Base-by-base conservation (phyloP, 108 stramenopile species). In the Stephanodiscus minutulus region DNA sequence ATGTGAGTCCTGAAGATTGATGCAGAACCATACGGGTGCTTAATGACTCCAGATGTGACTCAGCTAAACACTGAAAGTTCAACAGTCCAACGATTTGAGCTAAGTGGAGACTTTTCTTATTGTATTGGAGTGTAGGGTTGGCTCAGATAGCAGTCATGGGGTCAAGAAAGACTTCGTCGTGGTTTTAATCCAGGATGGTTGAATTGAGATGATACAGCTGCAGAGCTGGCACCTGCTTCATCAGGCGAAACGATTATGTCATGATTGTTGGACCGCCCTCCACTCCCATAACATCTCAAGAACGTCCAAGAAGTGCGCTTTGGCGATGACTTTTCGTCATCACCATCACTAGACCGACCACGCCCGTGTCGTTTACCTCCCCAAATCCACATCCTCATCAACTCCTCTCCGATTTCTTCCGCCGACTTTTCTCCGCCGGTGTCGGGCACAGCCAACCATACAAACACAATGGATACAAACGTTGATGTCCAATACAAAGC, bases 341-440 rank as follows among this genome's bases (percentile, higher is more conserved):
- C 25, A 25, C 50, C 22, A 20, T 24, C 25, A 25, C 20, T 25
- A 53, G 52, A 53, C 22, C 11, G 52, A 53, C 47, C n/a, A 2
- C 52, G 22, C 12, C 50, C 3, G 50, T 20, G 50, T 24, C 50
- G 17, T 52, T 7, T 20, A 3, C 50, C 50, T 1, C 50, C 68
- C 89, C 89, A 91, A 70, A 83, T 79, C 68, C 74, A 71, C 85
- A 88, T 86, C 22, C n/a, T 24, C 20, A 59, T 49, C 25, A 91
- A 39, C 22, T 81, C 79, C 12, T 21, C 57, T 11, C 82, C 80
- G 36, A 88, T 87, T 28, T 87, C 74, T 36, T 68, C 68, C 0
- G 72, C 61, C 5, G 58, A 43, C 62, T 86, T 91, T 57, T 56
- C 86, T 10, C 78, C 82, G 25, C 72, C 72, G 12, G 90, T 91